Base-by-base conservation (phyloP, 805 yeast genomes). In the Saccharomyces kudriavzevii region DNA sequence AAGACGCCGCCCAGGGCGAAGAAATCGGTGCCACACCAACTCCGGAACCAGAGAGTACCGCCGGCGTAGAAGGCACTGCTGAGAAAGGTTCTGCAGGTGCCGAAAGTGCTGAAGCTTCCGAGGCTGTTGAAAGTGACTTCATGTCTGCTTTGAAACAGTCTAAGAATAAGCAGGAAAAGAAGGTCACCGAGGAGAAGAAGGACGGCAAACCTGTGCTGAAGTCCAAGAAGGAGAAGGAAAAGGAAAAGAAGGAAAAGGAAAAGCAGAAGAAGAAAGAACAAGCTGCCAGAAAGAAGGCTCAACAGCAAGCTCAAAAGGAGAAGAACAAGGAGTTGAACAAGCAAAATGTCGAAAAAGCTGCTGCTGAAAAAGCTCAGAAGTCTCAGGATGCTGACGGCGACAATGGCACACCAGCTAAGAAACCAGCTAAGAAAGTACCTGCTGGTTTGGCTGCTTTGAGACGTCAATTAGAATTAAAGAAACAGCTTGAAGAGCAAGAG, bases 201-300 rank as follows among this genome's bases (percentile, higher is more conserved):
- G 81, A 77, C 49, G 72, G 68, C 30, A 89, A 81, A 29, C 89
- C 92, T 49, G 79, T 82, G 59, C 77, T 90, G 66, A 89, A 91
- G 72, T 82, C 92, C 54, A 94, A 92, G 80, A 90, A 92, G 74
- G 98, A 87, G 66, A 87, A 87, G 74, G 95, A 92, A 75, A 91
- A 85, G 75, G 96, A 94, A 72, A 89, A 88, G 82, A 96, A 92
- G 71, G 96, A 91, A 70, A 83, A 81, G 60, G 95, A 87, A 68
- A 92, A 92, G 77, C 88, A 85, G 62, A 80, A 84, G 71, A 92
- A 92, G 85, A 90, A 89, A 74, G 96, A 89, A 62, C 81, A 83
- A 56, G 96, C 96, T 47, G 87, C 84, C 52, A 85, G 83, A 73
- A 90, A 89, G 81, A 90, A 89, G 72, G 83, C 82, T 30, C 82